Percentiles rank a stretch among this genome's conserved stretches.
Conservation (phyloP, 257 asterid species). For the Orobanche coerulescens region DNA sequence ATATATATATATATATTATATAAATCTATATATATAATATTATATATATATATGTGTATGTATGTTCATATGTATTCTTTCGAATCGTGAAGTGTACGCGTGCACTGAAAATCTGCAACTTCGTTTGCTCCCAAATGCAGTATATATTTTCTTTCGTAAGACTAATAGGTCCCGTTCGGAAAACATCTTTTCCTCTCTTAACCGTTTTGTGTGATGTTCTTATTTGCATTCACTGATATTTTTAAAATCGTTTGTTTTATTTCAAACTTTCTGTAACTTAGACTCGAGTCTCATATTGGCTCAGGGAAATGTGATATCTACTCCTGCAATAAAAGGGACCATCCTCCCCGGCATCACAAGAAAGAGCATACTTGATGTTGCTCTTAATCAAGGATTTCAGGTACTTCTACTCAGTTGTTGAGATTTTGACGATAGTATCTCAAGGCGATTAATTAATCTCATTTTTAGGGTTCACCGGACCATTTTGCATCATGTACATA, state of each 20-base stretch:
- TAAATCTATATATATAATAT: no score
- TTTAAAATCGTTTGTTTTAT: not conserved
- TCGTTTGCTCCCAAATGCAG: not conserved
- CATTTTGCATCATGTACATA: not conserved
- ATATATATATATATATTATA: no score
- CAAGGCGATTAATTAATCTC: no score
- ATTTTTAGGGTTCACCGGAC: no score
- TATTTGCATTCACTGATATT: not conserved
- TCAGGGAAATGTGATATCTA: constrained; percentile 55
- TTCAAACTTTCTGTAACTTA: not conserved
- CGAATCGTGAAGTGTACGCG: not conserved
- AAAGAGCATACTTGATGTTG: constrained; percentile 63
- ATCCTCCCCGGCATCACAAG: constrained; percentile 72
- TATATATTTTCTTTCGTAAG: no score
- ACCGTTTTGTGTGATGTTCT: not conserved
- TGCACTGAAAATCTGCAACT: not conserved
- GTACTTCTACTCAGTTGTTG: constrained; percentile 23
- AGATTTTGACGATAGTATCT: not conserved
- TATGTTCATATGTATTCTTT: not conserved
- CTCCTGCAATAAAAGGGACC: constrained; percentile 63
- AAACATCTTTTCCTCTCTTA: not conserved
- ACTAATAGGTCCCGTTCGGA: not conserved
- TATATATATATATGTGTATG: no score
- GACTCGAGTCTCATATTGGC: not conserved
- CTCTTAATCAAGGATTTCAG: constrained; percentile 52